Evolutionary conservation across 192 early-diverging fungal species (phyloP).

Genomic region (Backusella tarrabulga): DNA sequence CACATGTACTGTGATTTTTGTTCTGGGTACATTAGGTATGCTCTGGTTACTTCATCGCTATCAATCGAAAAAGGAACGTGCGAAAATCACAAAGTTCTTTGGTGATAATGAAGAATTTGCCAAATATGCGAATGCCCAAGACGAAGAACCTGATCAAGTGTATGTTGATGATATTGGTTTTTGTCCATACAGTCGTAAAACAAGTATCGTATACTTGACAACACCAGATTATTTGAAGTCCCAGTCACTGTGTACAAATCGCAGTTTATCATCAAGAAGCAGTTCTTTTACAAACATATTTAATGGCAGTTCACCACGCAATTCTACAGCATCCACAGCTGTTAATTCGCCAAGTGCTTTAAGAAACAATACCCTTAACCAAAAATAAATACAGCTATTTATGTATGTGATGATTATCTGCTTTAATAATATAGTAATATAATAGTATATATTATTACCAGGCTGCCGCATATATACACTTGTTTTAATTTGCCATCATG

Average conservation of each 20-base stretch:
- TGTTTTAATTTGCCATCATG: background rate
- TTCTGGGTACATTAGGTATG: slow-evolving; percentile 12
- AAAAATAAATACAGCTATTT: background rate
- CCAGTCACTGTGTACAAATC: background rate
- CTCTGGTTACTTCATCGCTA: slow-evolving; percentile 39
- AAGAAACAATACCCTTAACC: background rate
- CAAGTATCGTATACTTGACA: slow-evolving; percentile 23
- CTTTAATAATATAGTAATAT: too few relatives aligned
- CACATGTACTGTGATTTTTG: slow-evolving; percentile 26
- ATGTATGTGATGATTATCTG: background rate
- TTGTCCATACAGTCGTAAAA: background rate
- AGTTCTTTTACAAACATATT: slow-evolving; percentile 1
- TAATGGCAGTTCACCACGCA: background rate
- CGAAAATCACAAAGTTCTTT: slow-evolving; percentile 34
- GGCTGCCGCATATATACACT: background rate
- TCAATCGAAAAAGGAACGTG: slow-evolving; percentile 36
- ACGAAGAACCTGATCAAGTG: background rate
- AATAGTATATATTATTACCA: background rate
- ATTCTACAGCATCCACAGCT: background rate
- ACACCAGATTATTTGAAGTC: slow-evolving; percentile 31
- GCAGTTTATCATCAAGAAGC: background rate
- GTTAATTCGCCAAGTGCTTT: background rate
- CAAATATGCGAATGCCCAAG: slow-evolving; percentile 19
- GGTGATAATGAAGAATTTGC: slow-evolving; percentile 30
- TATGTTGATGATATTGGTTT: background rate